Evolutionary conservation across 305 asterid species (phyloP), one percentile per base, ranked within the genome.

Genomic region (Petunia hybrid): DNA sequence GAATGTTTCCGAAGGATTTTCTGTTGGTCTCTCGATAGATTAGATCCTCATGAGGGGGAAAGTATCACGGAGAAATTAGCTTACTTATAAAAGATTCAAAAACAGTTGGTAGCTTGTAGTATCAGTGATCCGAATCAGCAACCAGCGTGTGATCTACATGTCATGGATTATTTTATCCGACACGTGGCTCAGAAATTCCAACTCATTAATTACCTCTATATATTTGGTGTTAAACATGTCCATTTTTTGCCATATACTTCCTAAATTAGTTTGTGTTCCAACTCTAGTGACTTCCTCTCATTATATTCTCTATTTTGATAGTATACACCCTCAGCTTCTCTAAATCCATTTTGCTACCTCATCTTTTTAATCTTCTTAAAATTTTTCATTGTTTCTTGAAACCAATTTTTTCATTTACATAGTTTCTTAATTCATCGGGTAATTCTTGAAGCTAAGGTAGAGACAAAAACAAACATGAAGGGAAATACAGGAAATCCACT

Each of bases 401-500:
- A 5, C 22, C 61, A 57, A 57, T 57, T 56, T 6, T 59, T 59
- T 59, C 3, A 59, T 16, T 60, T 57, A 22, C 31, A 22, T 22
- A n/a, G 38, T 59, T 22, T 59, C 3, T 16, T 22, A 22, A 22
- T 22, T 59, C 38, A 55, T 55, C 5, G 22, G 3, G 14, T 56
- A 57, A 14, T 57, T 57, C 10, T 61, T 61, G 65, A 22, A 22
- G 31, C 31, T 22, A 22, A 22, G 2, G 57, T 4, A 14, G 1
- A 60, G 22, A 22, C 4, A 60, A 22, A 22, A 8, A 3, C 4
- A 45, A 77, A 65, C 36, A 87, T 91, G 97, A 93, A 91, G 87
- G 93, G 80, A 7, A 80, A 83, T 76, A 84, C 73, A 66, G 93
- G 83, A 31, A 94, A 93, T 77, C 98, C 98, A 1, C 76, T 95